A percentile compares a stretch with the other conserved stretches of the same genome.
phyloP scores from a whole-genome alignment of 2,329 filamentous ascomycete genomes.

The Colletotrichum sp. region DNA sequence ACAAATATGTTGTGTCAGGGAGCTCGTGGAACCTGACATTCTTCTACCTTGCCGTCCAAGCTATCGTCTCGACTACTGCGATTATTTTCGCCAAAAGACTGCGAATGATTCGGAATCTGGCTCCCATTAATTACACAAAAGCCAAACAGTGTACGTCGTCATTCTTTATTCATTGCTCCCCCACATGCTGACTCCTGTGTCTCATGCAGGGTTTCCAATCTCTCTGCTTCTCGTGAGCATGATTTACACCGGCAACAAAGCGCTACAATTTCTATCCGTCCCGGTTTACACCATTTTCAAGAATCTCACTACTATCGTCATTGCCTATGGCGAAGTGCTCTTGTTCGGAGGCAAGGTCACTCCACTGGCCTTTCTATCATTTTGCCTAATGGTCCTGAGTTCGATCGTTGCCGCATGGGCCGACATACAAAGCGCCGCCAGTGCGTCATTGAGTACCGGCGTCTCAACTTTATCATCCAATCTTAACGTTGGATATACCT shows the following conservation, averaged over 20 bases:
- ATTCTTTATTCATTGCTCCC: neutral
- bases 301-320: conserved; percentile 98
- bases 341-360: conserved; percentile 97
- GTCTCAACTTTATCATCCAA: conserved; percentile 71
- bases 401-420: conserved; percentile 96
- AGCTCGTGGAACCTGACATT: conserved; percentile 94
- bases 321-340: conserved; percentile 96
- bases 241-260: conserved; percentile 98
- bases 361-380: conserved; percentile 86
- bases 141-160: conserved; percentile 81
- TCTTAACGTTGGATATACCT: conserved; percentile 91
- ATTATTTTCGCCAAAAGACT: conserved; percentile 82
- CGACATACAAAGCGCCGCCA: conserved; percentile 85
- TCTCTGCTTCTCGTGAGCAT: conserved; percentile 95
- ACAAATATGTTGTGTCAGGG: conserved; percentile 97
- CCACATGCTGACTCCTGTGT: conserved; percentile 31
- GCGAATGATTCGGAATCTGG: conserved; percentile 81
- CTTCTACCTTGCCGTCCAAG: conserved; percentile 91
- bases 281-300: conserved; percentile 99
- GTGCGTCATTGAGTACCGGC: conserved; percentile 61
- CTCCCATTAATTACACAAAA: conserved; percentile 84
- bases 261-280: conserved; percentile 93
- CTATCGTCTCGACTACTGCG: conserved; percentile 83
- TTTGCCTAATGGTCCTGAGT: conserved; percentile 95
- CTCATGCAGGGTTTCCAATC: conserved; percentile 85